These are phyloP conservation scores for Alternaria sp. DNA, from an alignment of 2,329 filamentous ascomycete genomes.

Conservation along the genomic window DNA sequence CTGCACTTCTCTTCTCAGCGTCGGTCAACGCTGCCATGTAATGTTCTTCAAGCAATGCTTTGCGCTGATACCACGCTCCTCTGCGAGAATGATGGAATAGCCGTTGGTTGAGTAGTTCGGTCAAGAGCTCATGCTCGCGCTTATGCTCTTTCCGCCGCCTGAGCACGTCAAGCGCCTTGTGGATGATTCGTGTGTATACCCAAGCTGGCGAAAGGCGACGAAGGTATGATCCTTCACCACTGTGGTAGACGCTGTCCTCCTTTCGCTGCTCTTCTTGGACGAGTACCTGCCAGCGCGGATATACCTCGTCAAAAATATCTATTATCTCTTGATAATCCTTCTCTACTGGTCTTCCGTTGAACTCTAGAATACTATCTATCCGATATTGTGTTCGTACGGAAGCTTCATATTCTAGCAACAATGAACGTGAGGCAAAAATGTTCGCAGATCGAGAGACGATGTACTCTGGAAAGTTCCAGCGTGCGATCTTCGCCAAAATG, in stretches of 20 bases:
- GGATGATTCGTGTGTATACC: conserved; percentile 90
- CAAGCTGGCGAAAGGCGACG: conserved; percentile 89
- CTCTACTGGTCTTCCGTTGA: conserved; percentile 73
- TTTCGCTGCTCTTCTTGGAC: conserved; percentile 78
- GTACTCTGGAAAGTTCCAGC: conserved; percentile 86
- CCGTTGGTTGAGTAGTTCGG: conserved; percentile 78
- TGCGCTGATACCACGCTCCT: conserved; percentile 94
- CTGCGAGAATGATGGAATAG: conserved; percentile 86
- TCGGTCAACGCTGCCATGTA: conserved; percentile 72
- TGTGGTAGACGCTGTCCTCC: conserved; percentile 78
- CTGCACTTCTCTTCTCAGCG: conserved; percentile 50
- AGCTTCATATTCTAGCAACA: conserved; percentile 87
- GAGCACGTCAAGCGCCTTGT: conserved; percentile 82
- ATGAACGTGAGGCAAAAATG: conserved; percentile 79
- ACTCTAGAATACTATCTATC: conserved; percentile 83
- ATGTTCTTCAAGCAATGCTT: conserved; percentile 91
- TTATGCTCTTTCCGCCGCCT: conserved; percentile 82
- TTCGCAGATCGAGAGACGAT: conserved; percentile 88
- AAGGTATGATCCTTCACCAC: conserved; percentile 86
- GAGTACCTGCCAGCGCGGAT: conserved; percentile 80
- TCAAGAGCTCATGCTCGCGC: conserved; percentile 76
- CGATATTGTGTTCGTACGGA: conserved; percentile 81
- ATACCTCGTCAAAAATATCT: conserved; percentile 74
- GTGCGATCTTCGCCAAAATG: conserved; percentile 88
- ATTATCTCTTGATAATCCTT: conserved; percentile 73